Conservation (phyloP, 352 stramenopile genomes). For the Phytophthora rubi region DNA sequence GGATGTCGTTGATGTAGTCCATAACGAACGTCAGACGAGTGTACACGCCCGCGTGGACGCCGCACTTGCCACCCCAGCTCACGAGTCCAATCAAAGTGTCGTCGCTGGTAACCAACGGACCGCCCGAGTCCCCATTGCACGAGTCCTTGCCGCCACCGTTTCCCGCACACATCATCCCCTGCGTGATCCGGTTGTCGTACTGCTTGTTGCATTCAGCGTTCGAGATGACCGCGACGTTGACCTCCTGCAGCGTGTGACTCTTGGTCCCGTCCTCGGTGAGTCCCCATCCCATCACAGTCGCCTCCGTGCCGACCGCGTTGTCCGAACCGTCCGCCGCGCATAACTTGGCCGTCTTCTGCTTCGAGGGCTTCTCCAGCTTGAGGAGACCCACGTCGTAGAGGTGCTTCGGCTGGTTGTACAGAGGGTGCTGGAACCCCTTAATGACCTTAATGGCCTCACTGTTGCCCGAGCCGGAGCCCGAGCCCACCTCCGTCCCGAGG, state of each 20-base stretch:
- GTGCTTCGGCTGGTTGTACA: slow-evolving; percentile 35
- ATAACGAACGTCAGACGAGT: slow-evolving; percentile 53
- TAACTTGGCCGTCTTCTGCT: slow-evolving; percentile 39
- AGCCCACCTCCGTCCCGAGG: slow-evolving; percentile 24
- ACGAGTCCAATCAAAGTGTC: slow-evolving; percentile 61
- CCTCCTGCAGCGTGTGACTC: slow-evolving; percentile 45
- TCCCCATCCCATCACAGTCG: slow-evolving; percentile 61
- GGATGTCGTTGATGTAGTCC: slow-evolving; percentile 50
- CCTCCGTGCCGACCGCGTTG: slow-evolving; percentile 51
- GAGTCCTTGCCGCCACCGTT: slow-evolving; percentile 52
- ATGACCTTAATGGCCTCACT: slow-evolving; percentile 34
- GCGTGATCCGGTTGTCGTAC: slow-evolving; percentile 61
- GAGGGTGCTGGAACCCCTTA: slow-evolving; percentile 27
- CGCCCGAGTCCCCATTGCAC: slow-evolving; percentile 72
- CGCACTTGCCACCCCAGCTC: slow-evolving; percentile 64
- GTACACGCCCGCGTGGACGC: slow-evolving; percentile 59
- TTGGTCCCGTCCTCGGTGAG: slow-evolving; percentile 42
- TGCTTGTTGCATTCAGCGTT: slow-evolving; percentile 61
- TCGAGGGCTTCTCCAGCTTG: slow-evolving; percentile 32
- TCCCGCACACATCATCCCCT: slow-evolving; percentile 68
- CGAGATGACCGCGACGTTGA: slow-evolving; percentile 59
- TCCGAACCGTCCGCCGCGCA: slow-evolving; percentile 50
- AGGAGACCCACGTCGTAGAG: slow-evolving; percentile 37
- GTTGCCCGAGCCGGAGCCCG: slow-evolving; percentile 17
- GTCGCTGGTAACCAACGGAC: slow-evolving; percentile 50